These are phyloP conservation scores for Sanghuangporus baumii DNA, from an alignment of 1,284 basidiomycete genomes.

Conservation along the genomic window DNA sequence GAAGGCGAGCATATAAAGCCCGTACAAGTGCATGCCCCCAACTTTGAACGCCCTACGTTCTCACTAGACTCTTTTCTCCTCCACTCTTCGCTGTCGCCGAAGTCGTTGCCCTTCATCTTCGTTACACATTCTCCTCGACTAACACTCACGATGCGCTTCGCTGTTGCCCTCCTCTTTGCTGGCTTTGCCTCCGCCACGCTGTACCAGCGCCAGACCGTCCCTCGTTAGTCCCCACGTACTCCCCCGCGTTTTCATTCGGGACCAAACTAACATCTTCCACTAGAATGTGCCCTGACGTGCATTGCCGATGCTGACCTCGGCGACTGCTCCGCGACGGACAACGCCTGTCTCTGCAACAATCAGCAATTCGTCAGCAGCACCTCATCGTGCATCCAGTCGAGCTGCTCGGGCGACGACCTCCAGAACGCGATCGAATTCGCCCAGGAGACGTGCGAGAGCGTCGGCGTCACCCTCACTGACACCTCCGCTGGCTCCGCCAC, in stretches of 20 bases:
- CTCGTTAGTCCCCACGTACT: constrained; percentile 28
- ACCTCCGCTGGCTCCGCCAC: constrained; percentile 13
- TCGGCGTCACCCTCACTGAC: constrained; percentile 44
- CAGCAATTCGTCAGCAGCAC: constrained; percentile 39
- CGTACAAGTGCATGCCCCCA: too few relatives aligned
- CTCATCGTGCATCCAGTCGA: constrained; percentile 39
- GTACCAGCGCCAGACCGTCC: constrained; percentile 33
- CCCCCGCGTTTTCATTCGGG: neutral
- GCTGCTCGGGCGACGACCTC: constrained; percentile 45
- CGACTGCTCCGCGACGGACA: constrained; percentile 38
- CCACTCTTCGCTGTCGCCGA: constrained; percentile 5
- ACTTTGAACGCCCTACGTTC: too few relatives aligned
- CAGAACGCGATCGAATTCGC: constrained; percentile 39
- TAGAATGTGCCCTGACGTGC: constrained; percentile 49
- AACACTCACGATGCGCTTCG: constrained; percentile 46
- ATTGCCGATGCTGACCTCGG: constrained; percentile 35
- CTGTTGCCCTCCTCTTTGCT: constrained; percentile 37
- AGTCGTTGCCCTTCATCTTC: neutral
- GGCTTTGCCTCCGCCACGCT: constrained; percentile 36
- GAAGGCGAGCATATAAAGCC: too few relatives aligned
- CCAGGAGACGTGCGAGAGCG: constrained; percentile 39
- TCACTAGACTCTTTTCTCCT: neutral
- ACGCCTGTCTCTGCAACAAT: constrained; percentile 48
- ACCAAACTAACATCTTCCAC: neutral
- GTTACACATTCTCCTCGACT: constrained; percentile 20